phyloP scores from a whole-genome alignment of 352 stramenopile species.

The Phytophthora palmivora region DNA sequence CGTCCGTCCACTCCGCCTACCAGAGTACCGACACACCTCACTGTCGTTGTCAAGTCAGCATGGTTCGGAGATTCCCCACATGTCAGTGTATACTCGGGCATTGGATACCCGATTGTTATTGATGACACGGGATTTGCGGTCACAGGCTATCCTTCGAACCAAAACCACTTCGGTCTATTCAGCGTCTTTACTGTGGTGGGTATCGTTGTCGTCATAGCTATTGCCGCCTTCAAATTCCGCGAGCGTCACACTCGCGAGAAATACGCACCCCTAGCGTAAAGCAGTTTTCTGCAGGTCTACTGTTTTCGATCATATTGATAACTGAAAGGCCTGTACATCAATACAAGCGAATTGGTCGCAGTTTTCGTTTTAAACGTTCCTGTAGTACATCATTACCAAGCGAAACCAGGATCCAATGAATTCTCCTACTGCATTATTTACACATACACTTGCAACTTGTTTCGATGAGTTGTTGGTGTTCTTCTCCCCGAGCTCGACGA shows the following conservation, averaged over 20 bases:
- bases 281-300: too few species aligned
- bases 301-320: too few species aligned
- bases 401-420: too few species aligned
- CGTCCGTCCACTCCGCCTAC: slow-evolving; percentile 14
- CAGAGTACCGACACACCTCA: slow-evolving; percentile 23
- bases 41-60: slow-evolving; percentile 20
- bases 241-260: slow-evolving; percentile 8
- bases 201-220: slow-evolving; percentile 6
- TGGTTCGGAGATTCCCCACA: slow-evolving; percentile 32
- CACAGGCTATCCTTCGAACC: not conserved
- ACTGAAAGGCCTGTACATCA: too few species aligned
- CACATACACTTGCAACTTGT: too few species aligned
- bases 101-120: slow-evolving; percentile 18
- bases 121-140: slow-evolving; percentile 15
- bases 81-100: slow-evolving; percentile 28
- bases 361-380: too few species aligned
- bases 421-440: too few species aligned
- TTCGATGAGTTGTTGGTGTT: too few species aligned
- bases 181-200: slow-evolving; percentile 5
- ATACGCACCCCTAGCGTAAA: slow-evolving; percentile 20
- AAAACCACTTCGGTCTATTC: not conserved
- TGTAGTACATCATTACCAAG: too few species aligned
- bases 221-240: slow-evolving; percentile 10
- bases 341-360: too few species aligned
- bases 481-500: too few species aligned